Evolutionary conservation across 495 filamentous ascomycete species (phyloP), one percentile per base, ranked within the genome.

Genomic region (Cercophora sp.): DNA sequence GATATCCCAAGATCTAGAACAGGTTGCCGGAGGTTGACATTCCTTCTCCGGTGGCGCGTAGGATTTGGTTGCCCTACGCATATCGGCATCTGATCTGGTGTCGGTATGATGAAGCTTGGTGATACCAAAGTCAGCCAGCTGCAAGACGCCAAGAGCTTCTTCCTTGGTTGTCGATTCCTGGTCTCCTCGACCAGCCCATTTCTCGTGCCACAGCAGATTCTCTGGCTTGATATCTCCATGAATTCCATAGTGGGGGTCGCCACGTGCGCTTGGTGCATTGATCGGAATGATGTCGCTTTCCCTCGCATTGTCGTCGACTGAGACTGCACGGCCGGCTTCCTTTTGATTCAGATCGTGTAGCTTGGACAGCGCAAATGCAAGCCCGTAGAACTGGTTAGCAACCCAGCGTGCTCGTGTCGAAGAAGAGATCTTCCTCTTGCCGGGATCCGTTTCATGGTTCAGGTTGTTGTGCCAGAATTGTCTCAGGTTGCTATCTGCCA

Each of bases 51-150:
- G 51, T 6, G 51, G 34, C 6, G 34, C 34, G 23, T 54, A 54
- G 5, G 51, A 37, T 34, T 31, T 54, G 19, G 51, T 54, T 6
- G 23, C 5, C 5, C 13, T 13, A 4, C 20, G 2, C 19, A 54
- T 19, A 8, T 19, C 3, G 4, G 22, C 27, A 24, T 40, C 40
- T 8, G 40, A 46, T 35, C 51, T 18, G 8, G 51, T 24, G 9
- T 46, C 51, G 16, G 51, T 39, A 23, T 27, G 41, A 26, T 54
- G 51, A 2, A 54, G 26, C 5, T 25, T 54, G 19, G 26, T 41
- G 13, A 54, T 54, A 20, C 51, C 51, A 29, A 54, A 54, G 20
- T 54, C 51, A 10, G 51, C 51, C 9, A 54, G 29, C 51, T 54
- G 51, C 13, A 54, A n/a, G 6, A 54, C 42, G 6, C 51, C 51